A percentile compares a stretch with the other conserved stretches of the same genome.
phyloP scores from a whole-genome alignment of 306 rosid genomes.

The Senna siamea region DNA sequence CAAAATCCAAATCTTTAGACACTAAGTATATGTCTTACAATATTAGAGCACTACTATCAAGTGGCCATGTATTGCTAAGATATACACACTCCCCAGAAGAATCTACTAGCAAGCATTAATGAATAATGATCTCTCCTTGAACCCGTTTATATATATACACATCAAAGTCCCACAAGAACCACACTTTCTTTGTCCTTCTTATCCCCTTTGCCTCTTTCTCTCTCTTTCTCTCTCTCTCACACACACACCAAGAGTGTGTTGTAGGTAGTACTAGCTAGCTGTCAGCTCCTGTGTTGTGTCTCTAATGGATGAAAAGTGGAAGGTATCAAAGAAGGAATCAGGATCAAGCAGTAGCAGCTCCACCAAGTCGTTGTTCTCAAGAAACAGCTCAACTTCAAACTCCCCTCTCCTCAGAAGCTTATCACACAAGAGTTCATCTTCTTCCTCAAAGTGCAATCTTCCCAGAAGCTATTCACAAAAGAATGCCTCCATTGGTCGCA shows the following conservation, averaged over 20 bases:
- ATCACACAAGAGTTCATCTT: conserved; percentile 60
- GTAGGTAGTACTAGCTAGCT: conserved; percentile 2
- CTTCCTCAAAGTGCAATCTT: conserved; percentile 63
- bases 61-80: conserved; percentile 36
- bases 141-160: conserved; percentile 20
- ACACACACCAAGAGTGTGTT: conserved; percentile 20
- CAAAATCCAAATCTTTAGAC: no score
- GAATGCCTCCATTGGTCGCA: conserved; percentile 67
- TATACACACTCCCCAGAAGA: conserved; percentile 26
- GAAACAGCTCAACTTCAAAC: conserved; percentile 72
- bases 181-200: conserved; percentile 19
- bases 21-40: not conserved
- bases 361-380: conserved; percentile 60
- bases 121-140: conserved; percentile 36
- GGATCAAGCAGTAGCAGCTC: conserved; percentile 41
- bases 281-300: not conserved
- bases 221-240: not conserved
- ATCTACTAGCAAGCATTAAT: conserved; percentile 37
- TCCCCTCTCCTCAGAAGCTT: conserved; percentile 72
- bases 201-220: conserved; percentile 18
- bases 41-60: not conserved
- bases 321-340: conserved; percentile 63
- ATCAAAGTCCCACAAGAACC: conserved; percentile 18
- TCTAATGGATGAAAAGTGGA: conserved; percentile 80
- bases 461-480: conserved; percentile 74